A percentile compares a stretch with the other conserved stretches of the same genome.
Evolutionary conservation across 495 filamentous ascomycete genomes (phyloP).

Genomic region (Penicillium canariense): DNA sequence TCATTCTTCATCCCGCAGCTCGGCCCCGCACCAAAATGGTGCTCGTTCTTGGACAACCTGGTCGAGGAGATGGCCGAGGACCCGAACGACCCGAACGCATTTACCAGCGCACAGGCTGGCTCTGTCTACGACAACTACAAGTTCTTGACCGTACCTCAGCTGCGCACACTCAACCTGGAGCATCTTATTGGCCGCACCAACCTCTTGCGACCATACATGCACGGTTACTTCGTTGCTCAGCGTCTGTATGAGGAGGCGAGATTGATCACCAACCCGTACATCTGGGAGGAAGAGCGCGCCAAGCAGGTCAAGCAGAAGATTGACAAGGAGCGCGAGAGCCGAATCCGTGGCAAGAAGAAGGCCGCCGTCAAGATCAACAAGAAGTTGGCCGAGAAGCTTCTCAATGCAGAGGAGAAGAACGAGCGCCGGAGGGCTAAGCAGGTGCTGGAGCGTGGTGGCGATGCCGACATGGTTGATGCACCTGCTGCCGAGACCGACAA

Average conservation of each 20-base stretch:
- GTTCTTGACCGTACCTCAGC: conserved; percentile 84
- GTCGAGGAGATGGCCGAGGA: conserved; percentile 98
- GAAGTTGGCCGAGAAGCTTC: conserved; percentile 76
- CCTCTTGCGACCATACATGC: conserved; percentile 92
- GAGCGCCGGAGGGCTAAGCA: conserved; percentile 61
- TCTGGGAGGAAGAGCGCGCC: conserved; percentile 83
- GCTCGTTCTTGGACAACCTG: conserved; percentile 91
- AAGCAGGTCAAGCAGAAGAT: conserved; percentile 90
- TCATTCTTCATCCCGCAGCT: conserved; percentile 95
- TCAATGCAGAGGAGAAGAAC: conserved; percentile 76
- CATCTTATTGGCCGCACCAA: conserved; percentile 86
- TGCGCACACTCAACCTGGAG: conserved; percentile 74
- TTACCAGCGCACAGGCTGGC: conserved; percentile 48
- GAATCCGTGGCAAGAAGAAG: conserved; percentile 91
- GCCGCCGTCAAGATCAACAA: conserved; percentile 88
- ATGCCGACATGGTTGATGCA: conserved; percentile 45
- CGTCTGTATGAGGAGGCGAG: conserved; percentile 92
- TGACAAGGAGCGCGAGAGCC: conserved; percentile 86
- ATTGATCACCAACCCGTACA: conserved; percentile 85
- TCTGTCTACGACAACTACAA: conserved; percentile 98
- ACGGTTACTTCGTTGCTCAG: conserved; percentile 94
- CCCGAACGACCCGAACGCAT: conserved; percentile 65
- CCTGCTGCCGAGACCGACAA: conserved; percentile 31
- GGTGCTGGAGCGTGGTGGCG: conserved; percentile 56
- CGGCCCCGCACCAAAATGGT: conserved; percentile 91